A percentile compares a stretch with the other conserved stretches of the same genome.
phyloP scores from a whole-genome alignment of 2,329 filamentous ascomycete species.

The Diplodia intermedia region DNA sequence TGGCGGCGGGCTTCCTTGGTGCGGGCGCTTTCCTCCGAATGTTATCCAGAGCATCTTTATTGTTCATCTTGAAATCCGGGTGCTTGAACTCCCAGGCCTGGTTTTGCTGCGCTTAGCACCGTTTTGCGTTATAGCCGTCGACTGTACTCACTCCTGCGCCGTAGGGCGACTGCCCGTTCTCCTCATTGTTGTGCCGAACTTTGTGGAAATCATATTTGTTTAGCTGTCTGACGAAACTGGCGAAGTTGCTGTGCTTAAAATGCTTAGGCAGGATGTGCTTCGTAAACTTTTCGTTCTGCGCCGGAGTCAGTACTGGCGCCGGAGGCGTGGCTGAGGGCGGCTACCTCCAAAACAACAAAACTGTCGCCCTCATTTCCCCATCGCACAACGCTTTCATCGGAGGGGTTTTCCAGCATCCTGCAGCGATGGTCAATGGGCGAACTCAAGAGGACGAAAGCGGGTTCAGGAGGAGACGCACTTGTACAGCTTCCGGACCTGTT shows the following conservation, averaged over 20 bases:
- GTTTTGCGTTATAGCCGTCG: background rate
- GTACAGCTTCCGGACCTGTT: conserved; percentile 94
- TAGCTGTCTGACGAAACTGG: conserved; percentile 91
- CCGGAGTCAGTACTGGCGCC: conserved; percentile 16
- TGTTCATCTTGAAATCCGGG: conserved; percentile 92
- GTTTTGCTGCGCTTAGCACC: conserved; percentile 1
- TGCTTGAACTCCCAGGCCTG: conserved; percentile 97
- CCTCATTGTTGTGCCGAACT: conserved; percentile 88
- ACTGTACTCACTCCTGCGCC: conserved; percentile 70
- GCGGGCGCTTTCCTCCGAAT: conserved; percentile 95
- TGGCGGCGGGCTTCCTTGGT: conserved; percentile 71
- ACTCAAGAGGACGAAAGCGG: conserved; percentile 34
- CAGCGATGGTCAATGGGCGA: conserved; percentile 42
- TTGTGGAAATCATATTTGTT: conserved; percentile 99
- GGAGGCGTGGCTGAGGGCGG: conserved; percentile 33
- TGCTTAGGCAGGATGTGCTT: conserved; percentile 96
- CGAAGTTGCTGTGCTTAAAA: conserved; percentile 99
- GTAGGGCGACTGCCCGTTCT: conserved; percentile 80
- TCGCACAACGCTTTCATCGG: conserved; percentile 88
- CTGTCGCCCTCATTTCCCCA: conserved; percentile 96
- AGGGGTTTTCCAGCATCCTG: conserved; percentile 96
- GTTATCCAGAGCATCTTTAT: conserved; percentile 95
- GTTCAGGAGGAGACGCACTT: conserved; percentile 69
- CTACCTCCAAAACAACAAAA: conserved; percentile 95
- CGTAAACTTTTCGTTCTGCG: conserved; percentile 95